Conservation (phyloP, 148 eudicot species). For the Dianthus caryophyllus region DNA sequence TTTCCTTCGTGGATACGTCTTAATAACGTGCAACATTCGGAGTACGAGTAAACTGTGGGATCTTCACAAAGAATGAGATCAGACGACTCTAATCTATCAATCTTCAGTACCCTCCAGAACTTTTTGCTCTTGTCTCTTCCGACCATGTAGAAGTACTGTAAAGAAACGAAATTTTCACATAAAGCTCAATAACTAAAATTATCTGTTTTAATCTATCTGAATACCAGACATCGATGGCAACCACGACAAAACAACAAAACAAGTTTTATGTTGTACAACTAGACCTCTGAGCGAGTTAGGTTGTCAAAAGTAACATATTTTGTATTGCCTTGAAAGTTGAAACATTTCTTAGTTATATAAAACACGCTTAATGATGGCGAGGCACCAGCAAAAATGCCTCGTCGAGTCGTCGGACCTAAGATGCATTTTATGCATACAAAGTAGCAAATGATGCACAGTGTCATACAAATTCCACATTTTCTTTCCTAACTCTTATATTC, state of each 20-base stretch:
- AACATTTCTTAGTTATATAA: too few relatives aligned
- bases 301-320: not conserved
- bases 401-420: too few relatives aligned
- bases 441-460: too few relatives aligned
- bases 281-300: not conserved
- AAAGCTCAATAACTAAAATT: not conserved
- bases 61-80: conserved; percentile 73
- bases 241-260: not conserved
- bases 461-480: too few relatives aligned
- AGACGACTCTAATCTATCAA: conserved; percentile 71
- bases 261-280: not conserved
- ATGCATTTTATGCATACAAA: too few relatives aligned
- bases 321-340: not conserved
- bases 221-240: not conserved
- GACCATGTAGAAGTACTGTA: conserved; percentile 89
- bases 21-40: conserved; percentile 61
- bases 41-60: conserved; percentile 61
- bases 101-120: conserved; percentile 81
- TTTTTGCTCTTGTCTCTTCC: conserved; percentile 75
- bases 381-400: too few relatives aligned
- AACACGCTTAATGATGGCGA: too few relatives aligned
- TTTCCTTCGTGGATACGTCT: conserved; percentile 82
- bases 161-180: not conserved
- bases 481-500: too few relatives aligned
- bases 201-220: too few relatives aligned